Base-by-base conservation (phyloP, 1,139 yeast species). In the Scheffersomyces parashehatae region DNA sequence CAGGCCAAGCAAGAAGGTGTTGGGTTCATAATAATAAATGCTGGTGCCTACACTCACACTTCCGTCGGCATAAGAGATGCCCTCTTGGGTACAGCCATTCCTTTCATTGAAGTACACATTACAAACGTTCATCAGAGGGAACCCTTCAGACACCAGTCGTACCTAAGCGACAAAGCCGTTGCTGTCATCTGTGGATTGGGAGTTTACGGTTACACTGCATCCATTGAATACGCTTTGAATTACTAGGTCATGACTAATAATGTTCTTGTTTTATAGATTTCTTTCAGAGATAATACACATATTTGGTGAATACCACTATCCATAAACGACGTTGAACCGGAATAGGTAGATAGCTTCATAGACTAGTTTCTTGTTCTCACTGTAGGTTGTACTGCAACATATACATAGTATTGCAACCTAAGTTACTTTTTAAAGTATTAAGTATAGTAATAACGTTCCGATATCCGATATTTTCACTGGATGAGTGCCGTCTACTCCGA, bases 21-120 rank as follows among this genome's bases (percentile, higher is more conserved):
- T 24, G 71, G 65, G 2, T 70, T 69, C 39, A 60, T 75, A 40
- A 66, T 75, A 29, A 73, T 75, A 43, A 75, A 75, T 52, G 80
- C 80, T 9, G 80, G 80, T 38, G 80, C 80, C 6, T 75, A 73
- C 51, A 75, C 80, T 1, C 81, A 75, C 48, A 75, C 80, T 0
- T 73, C 79, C 0, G 73, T 75, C 14, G 81, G 76, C 1, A 65
- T 75, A 16, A 67, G 81, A 49, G 81, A 75, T 54, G 80, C 80
- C 1, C 60, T 75, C 34, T 55, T 74, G 37, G 77, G 73, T 29
- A 75, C 76, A 4, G 71, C 70, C 15, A 75, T 74, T 41, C 80
- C 81, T 24, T 75, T 68, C 50, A 67, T 75, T 32, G 81, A 75
- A 50, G 66, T 75, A 8, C 80, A 75, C 50, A 73, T 75, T 51